Evolutionary conservation across 2,329 filamentous ascomycete genomes (phyloP).

Genomic region (Bipolaris cookei): DNA sequence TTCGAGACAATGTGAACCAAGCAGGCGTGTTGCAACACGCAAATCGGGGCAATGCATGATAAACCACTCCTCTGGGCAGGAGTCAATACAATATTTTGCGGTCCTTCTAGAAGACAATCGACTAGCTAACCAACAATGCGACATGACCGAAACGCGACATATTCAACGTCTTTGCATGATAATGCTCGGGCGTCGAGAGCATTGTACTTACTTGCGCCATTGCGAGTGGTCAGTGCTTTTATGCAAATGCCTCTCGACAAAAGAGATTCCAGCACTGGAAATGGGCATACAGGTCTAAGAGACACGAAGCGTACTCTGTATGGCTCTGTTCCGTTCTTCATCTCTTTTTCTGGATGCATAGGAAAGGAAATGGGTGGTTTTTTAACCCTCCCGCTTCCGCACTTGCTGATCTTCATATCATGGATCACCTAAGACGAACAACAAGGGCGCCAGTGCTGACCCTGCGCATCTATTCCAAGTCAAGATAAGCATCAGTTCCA

Average conservation of each 20-base stretch:
- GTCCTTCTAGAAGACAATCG: not conserved
- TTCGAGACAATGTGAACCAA: not conserved
- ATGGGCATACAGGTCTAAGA: not conserved
- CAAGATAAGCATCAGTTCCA: not conserved
- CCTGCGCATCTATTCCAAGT: not conserved
- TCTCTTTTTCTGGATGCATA: not conserved
- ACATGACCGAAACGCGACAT: not conserved
- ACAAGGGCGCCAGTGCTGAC: not conserved
- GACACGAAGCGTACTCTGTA: not conserved
- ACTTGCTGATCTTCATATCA: not conserved
- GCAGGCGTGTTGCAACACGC: not conserved
- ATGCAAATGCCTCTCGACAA: not conserved
- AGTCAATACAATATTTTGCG: not conserved
- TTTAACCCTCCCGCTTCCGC: not conserved
- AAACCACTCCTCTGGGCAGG: not conserved
- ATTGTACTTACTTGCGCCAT: not conserved
- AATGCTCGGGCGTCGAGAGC: not conserved
- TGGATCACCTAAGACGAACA: not conserved
- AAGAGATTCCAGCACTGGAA: not conserved
- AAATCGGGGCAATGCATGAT: not conserved
- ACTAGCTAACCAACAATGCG: not conserved
- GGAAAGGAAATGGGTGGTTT: not conserved
- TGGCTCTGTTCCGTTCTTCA: not conserved
- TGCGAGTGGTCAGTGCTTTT: not conserved
- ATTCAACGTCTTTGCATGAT: not conserved